These are phyloP conservation scores for Lentithecium fluviatile DNA, from an alignment of 495 filamentous ascomycete genomes.

Conservation along the genomic window DNA sequence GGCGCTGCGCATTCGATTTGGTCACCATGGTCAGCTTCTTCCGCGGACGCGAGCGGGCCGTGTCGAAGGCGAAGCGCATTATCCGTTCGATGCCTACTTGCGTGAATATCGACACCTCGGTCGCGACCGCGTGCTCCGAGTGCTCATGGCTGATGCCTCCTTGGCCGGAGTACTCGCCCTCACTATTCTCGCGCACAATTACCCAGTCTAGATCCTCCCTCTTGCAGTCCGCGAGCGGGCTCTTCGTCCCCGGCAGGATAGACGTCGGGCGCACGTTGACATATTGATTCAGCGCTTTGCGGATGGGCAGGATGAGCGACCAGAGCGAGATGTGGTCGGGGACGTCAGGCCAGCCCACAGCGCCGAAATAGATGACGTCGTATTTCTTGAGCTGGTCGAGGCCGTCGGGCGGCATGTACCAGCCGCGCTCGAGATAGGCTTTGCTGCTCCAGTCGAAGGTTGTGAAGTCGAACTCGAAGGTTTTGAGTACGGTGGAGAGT, in stretches of 20 bases:
- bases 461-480: constrained; percentile 41
- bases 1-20: constrained; percentile 45
- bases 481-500: constrained; percentile 36
- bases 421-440: constrained; percentile 40
- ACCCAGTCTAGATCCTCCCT: constrained; percentile 43
- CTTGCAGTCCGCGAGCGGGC: constrained; percentile 35
- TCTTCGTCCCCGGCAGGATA: constrained; percentile 40
- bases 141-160: constrained; percentile 43
- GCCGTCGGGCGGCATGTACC: constrained; percentile 43
- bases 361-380: constrained; percentile 47
- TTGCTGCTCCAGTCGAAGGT: constrained; percentile 44
- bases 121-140: constrained; percentile 37
- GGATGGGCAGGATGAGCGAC: constrained; percentile 45
- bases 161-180: constrained; percentile 47
- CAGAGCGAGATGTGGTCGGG: constrained; percentile 48
- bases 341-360: constrained; percentile 44
- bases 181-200: constrained; percentile 46
- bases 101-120: constrained; percentile 46
- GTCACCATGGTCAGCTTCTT: constrained; percentile 48
- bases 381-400: constrained; percentile 41
- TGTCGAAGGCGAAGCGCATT: constrained; percentile 46
- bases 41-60: constrained; percentile 37
- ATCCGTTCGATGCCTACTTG: constrained; percentile 44
- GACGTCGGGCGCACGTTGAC: constrained; percentile 45
- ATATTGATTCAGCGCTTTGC: constrained; percentile 44